Conservation (phyloP, 2,329 filamentous ascomycete genomes). For the Elsinoe arachidis region DNA sequence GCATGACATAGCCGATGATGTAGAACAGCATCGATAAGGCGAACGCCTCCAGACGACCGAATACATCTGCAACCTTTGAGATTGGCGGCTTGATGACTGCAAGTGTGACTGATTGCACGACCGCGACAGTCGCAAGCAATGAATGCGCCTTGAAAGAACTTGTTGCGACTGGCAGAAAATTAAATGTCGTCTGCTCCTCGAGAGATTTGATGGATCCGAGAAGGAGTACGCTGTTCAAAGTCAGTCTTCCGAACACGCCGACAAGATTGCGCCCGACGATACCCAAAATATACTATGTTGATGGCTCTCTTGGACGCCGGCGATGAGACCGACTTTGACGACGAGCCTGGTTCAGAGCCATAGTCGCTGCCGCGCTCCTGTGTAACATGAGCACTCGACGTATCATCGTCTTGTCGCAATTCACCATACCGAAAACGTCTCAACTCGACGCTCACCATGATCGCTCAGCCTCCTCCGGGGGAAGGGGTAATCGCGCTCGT, state of each 20-base stretch:
- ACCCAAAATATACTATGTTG: slow-evolving; percentile 5
- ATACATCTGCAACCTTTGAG: slow-evolving; percentile 54
- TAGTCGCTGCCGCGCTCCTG: slow-evolving; percentile 10
- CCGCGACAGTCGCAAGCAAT: slow-evolving; percentile 56
- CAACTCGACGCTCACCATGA: slow-evolving; percentile 8
- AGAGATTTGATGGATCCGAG: slow-evolving; percentile 59
- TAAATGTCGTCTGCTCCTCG: slow-evolving; percentile 54
- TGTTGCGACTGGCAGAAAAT: slow-evolving; percentile 56
- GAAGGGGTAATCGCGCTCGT: slow-evolving; percentile 7
- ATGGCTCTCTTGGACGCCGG: slow-evolving; percentile 1
- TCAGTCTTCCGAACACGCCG: not conserved
- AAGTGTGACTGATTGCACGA: slow-evolving; percentile 57
- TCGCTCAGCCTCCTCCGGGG: not conserved
- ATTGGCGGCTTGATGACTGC: slow-evolving; percentile 54
- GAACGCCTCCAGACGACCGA: slow-evolving; percentile 54
- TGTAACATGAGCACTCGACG: slow-evolving; percentile 7
- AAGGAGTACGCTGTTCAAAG: slow-evolving; percentile 34
- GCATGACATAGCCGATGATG: slow-evolving; percentile 49
- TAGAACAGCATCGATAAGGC: slow-evolving; percentile 45
- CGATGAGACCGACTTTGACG: not conserved
- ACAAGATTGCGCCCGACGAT: not conserved
- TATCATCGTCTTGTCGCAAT: slow-evolving; percentile 8
- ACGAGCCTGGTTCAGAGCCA: not conserved
- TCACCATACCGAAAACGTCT: slow-evolving; percentile 12
- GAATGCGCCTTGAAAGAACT: slow-evolving; percentile 57